phyloP scores from a whole-genome alignment of 75 land plant species.

The Larix kaempferi region DNA sequence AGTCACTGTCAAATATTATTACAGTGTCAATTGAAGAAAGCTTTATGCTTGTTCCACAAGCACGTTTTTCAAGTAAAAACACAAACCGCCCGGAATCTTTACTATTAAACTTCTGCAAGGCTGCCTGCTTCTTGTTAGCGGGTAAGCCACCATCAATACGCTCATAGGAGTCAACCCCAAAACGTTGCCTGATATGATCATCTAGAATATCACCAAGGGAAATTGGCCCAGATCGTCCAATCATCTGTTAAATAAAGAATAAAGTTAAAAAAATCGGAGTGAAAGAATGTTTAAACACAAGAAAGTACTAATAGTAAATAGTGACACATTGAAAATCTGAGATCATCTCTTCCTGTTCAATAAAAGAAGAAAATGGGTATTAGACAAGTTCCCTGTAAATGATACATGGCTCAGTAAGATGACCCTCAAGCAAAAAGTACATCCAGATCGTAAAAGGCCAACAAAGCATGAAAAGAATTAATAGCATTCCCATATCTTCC shows the following conservation, averaged over 20 bases:
- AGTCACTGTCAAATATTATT: slow-evolving; percentile 79
- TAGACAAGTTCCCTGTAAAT: not conserved
- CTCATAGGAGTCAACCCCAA: slow-evolving; percentile 86
- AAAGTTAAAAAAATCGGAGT: not conserved
- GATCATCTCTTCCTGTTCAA: not conserved
- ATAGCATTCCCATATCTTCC: not conserved
- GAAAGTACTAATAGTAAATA: not conserved
- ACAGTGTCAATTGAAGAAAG: slow-evolving; percentile 63
- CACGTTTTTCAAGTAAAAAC: slow-evolving; percentile 67
- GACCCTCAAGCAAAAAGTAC: not conserved
- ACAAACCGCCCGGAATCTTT: slow-evolving; percentile 65
- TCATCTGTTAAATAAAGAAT: slow-evolving; percentile 21
- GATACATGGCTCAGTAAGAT: not conserved
- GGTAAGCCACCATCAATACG: slow-evolving; percentile 61
- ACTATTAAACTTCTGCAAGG: slow-evolving; percentile 69
- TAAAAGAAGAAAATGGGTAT: not conserved
- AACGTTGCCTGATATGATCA: slow-evolving; percentile 76
- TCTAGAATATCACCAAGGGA: slow-evolving; percentile 69
- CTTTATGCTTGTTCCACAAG: slow-evolving; percentile 57
- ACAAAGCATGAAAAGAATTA: not conserved
- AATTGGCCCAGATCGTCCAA: slow-evolving; percentile 31
- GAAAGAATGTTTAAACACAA: not conserved
- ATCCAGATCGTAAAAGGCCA: not conserved
- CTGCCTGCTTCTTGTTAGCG: slow-evolving; percentile 37
- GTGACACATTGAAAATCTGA: not conserved